Base-by-base conservation (phyloP, 1,139 yeast species). In the Zygosaccharomyces pseudobailii region DNA sequence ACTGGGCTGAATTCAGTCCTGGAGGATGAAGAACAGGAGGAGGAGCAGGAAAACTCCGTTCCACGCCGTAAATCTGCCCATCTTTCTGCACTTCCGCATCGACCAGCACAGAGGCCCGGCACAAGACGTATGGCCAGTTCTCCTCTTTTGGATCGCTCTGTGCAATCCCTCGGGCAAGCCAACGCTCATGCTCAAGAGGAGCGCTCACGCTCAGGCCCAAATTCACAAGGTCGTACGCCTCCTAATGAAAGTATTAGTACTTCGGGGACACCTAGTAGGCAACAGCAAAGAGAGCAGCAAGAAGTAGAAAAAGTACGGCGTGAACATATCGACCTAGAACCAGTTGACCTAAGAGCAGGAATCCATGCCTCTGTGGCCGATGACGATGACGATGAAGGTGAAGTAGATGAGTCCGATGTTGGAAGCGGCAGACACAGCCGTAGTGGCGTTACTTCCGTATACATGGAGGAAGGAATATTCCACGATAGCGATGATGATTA, bases 401-500 rank as follows among this genome's bases (percentile, higher is more conserved):
- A 50, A 9, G 48, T 42, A 3, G 46, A 33, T 9, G 50, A 32
- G 25, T 43, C 25, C 17, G 48, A 36, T 28, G 39, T 38, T 20
- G 41, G 41, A 10, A 40, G 40, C 9, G 34, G 32, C 19, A 54
- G 48, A 21, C 49, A 44, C 23, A 39, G 44, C 35, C 35, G 40
- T 8, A 40, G 49, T 6, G 43, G 40, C 19, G 40, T 43, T 6
- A 35, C 46, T 22, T 49, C 61, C 2, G 52, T 58, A 10, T 58
- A 60, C 42, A 45, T 49, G 6, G 59, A 56, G 23, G 63, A 59
- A 47, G 63, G 62, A 8, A 54, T 58, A 3, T 55, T 51, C 43
- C 61, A 70, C 27, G 71, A 69, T 45, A 61, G 65, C 40, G 69
- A 72, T 2, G 75, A 71, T 43, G 74, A 70, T 40, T 76, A 71